These are phyloP conservation scores for Mucor saturninus DNA, from an alignment of 371 early-diverging fungal species.

Conservation along the genomic window DNA sequence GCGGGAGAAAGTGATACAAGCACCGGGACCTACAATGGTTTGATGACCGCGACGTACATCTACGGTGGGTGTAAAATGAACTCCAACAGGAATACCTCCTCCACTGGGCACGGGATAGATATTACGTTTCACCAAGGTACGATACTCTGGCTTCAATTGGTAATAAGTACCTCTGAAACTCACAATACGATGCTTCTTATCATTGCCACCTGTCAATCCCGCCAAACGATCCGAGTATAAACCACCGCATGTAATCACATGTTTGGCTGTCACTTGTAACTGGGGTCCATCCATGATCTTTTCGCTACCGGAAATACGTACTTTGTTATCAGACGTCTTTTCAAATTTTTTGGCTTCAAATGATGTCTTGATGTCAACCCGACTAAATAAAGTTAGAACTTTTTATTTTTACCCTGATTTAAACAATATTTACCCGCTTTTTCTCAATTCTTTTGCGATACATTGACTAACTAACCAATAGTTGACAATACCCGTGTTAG, in stretches of 20 bases:
- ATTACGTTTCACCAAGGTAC: conserved; percentile 40
- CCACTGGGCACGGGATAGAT: conserved; percentile 49
- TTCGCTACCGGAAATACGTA: conserved; percentile 39
- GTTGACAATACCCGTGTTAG: conserved; percentile 49
- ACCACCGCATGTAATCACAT: conserved; percentile 51
- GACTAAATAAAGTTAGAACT: conserved; percentile 23
- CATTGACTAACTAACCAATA: conserved; percentile 43
- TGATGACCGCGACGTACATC: conserved; percentile 48
- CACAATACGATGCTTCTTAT: conserved; percentile 31
- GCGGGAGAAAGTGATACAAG: conserved; percentile 48
- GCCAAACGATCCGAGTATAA: conserved; percentile 45
- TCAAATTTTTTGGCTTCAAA: conserved; percentile 41
- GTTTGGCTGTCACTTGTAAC: conserved; percentile 31
- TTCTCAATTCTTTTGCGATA: conserved; percentile 35
- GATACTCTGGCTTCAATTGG: conserved; percentile 44
- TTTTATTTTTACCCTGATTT: not conserved
- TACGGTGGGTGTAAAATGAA: conserved; percentile 48
- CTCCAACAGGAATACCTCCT: conserved; percentile 51
- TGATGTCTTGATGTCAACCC: conserved; percentile 47
- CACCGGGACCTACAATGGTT: conserved; percentile 52
- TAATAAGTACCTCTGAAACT: conserved; percentile 50
- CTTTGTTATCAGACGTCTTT: conserved; percentile 28
- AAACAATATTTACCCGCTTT: conserved; percentile 30
- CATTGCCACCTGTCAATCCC: conserved; percentile 39
- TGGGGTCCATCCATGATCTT: conserved; percentile 35